phyloP scores from a whole-genome alignment of 2,329 filamentous ascomycete species.

The Huntiella savannae region DNA sequence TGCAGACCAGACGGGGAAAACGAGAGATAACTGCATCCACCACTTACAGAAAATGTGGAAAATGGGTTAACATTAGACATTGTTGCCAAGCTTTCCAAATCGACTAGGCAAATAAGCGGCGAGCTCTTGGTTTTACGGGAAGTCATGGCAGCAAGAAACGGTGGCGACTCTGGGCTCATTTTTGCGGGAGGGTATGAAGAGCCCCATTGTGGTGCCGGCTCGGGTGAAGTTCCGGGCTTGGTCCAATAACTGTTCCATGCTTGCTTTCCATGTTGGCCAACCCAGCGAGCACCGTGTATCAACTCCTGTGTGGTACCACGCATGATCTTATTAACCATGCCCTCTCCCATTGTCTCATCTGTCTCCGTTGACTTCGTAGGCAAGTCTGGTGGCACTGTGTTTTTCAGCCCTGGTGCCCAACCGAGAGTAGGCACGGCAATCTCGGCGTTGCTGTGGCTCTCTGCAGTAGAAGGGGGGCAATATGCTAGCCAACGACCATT shows the following conservation, averaged over 20 bases:
- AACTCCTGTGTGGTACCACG: conserved; percentile 63
- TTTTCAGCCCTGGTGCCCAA: conserved; percentile 35
- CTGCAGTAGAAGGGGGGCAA: conserved; percentile 51
- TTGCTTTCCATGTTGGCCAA: conserved; percentile 57
- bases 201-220: conserved; percentile 23
- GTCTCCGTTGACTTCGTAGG: conserved; percentile 47
- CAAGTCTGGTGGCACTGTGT: conserved; percentile 48
- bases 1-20: conserved; percentile 56
- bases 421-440: conserved; percentile 36
- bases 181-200: conserved; percentile 20
- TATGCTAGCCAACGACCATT: conserved; percentile 61
- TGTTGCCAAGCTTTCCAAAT: conserved; percentile 40
- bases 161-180: conserved; percentile 39
- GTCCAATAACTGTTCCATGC: conserved; percentile 73
- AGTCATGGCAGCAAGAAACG: conserved; percentile 48
- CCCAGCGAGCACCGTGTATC: conserved; percentile 55
- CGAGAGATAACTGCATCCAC: conserved; percentile 65
- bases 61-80: conserved; percentile 39
- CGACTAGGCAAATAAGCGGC: conserved; percentile 55
- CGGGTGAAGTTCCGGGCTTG: conserved; percentile 20
- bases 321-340: conserved; percentile 57
- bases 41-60: conserved; percentile 49
- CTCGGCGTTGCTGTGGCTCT: conserved; percentile 49
- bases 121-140: conserved; percentile 44
- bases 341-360: conserved; percentile 53